phyloP scores from a whole-genome alignment of 1,284 basidiomycete species.

The Ceratorhiza oryzae-sativae region DNA sequence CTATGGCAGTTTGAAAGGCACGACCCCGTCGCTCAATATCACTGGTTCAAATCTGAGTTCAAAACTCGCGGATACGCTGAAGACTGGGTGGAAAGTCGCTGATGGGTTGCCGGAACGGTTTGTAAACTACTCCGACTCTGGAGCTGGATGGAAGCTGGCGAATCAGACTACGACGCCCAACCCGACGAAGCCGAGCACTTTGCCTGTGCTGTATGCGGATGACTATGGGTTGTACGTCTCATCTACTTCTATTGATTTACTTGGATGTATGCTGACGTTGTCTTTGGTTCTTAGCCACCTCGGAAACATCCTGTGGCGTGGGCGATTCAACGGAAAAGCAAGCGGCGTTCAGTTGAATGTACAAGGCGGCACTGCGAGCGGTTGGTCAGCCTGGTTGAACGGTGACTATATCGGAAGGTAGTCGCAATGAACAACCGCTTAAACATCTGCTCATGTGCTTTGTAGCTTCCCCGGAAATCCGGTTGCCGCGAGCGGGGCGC shows the following conservation, averaged over 20 bases:
- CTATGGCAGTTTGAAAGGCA: conserved; percentile 33
- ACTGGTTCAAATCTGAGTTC: conserved; percentile 15
- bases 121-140: conserved; percentile 37
- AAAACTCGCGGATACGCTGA: conserved; percentile 16
- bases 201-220: conserved; percentile 39
- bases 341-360: conserved; percentile 44
- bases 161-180: conserved; percentile 34
- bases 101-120: conserved; percentile 38
- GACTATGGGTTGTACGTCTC: conserved; percentile 39
- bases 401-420: conserved; percentile 37
- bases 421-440: background rate
- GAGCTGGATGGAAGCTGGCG: conserved; percentile 31
- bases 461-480: conserved; percentile 37
- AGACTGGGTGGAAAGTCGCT: conserved; percentile 31
- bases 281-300: conserved; percentile 19
- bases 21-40: conserved; percentile 3
- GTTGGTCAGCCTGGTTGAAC: conserved; percentile 39
- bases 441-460: background rate
- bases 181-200: conserved; percentile 22
- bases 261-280: background rate
- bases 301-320: conserved; percentile 47
- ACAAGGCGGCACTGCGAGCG: conserved; percentile 39
- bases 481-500: conserved; percentile 34
- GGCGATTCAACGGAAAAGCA: conserved; percentile 44
- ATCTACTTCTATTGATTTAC: background rate